phyloP scores from a whole-genome alignment of 495 filamentous ascomycete species.

The Cercophora sp. region DNA sequence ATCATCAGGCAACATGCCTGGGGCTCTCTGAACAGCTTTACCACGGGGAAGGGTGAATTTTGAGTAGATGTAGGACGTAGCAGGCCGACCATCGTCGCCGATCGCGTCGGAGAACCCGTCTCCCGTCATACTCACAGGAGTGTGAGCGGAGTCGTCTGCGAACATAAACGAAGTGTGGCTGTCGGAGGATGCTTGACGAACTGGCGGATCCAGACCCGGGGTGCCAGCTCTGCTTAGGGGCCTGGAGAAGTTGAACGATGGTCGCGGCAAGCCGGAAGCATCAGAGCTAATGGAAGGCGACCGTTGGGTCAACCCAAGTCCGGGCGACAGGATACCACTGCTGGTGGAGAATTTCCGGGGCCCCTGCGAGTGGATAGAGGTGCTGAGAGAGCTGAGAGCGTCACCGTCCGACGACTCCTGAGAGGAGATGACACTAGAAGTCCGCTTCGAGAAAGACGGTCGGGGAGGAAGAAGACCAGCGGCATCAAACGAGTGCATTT shows the following conservation, averaged over 20 bases:
- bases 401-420: conserved; percentile 39
- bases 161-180: conserved; percentile 59
- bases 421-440: conserved; percentile 46
- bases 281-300: conserved; percentile 84
- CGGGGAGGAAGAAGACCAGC: conserved; percentile 39
- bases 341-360: conserved; percentile 60
- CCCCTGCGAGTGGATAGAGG: conserved; percentile 42
- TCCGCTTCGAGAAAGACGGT: conserved; percentile 42
- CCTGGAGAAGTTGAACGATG: conserved; percentile 88
- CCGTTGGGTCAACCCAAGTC: conserved; percentile 51
- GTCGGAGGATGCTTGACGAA: conserved; percentile 55
- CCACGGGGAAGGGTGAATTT: conserved; percentile 81
- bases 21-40: conserved; percentile 64
- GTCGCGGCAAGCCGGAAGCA: conserved; percentile 59
- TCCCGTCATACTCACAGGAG: conserved; percentile 60
- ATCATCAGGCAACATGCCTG: conserved; percentile 57
- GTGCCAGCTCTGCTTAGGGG: conserved; percentile 77
- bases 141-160: conserved; percentile 56
- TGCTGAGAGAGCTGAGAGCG: conserved; percentile 28
- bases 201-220: conserved; percentile 56
- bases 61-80: conserved; percentile 76
- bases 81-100: conserved; percentile 37
- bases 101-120: conserved; percentile 52
- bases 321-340: conserved; percentile 59
- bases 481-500: conserved; percentile 38